These are phyloP conservation scores for Lactarius trivialis DNA, from an alignment of 768 basidiomycete species.

Conservation along the genomic window DNA sequence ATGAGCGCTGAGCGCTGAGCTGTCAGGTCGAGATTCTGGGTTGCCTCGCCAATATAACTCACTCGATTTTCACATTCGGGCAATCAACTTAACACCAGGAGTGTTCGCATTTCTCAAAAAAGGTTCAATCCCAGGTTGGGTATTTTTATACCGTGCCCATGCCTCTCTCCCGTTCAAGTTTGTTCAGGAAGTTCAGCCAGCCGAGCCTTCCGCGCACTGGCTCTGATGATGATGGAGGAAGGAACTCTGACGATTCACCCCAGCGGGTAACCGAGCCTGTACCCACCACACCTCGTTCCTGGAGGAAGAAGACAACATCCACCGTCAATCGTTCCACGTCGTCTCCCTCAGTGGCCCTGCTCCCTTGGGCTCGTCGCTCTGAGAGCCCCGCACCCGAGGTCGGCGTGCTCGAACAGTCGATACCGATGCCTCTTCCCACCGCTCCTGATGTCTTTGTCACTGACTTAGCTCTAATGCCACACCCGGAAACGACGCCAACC, in stretches of 20 bases:
- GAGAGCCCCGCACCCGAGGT: neutral
- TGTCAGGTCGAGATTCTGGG: too few species aligned
- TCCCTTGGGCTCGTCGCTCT: neutral
- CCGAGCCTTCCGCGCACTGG: neutral
- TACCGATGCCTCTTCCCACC: neutral
- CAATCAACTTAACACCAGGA: neutral
- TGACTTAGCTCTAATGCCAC: neutral
- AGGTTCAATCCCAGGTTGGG: neutral
- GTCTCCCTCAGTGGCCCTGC: neutral
- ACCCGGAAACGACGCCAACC: neutral
- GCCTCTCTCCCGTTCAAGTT: constrained; percentile 1
- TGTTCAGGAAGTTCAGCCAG: constrained; percentile 4
- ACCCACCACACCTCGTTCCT: neutral
- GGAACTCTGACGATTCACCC: neutral
- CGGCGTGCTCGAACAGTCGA: neutral
- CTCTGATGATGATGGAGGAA: neutral
- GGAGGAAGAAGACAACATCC: neutral
- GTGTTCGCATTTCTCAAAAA: neutral
- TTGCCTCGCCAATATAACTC: too few species aligned
- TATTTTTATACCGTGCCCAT: neutral
- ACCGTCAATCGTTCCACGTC: neutral
- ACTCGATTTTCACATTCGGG: neutral
- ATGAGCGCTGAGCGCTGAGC: too few species aligned
- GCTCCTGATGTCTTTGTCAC: neutral
- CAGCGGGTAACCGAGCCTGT: neutral